Conservation (phyloP, 768 basidiomycete genomes). For the Rhizopogon rudus region DNA sequence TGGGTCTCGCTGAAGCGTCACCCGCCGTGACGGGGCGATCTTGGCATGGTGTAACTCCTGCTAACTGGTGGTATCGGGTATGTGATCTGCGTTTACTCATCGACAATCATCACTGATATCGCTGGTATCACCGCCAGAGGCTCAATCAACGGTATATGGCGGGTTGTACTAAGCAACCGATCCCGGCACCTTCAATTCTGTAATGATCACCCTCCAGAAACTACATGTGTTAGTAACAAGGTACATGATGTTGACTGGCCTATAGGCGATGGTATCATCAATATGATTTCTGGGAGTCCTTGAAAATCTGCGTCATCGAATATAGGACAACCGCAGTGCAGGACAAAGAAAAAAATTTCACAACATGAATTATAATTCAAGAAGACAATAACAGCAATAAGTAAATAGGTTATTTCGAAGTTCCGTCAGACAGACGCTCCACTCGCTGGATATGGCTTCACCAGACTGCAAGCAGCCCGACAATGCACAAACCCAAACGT, state of each 20-base stretch:
- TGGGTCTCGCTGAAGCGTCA: too few relatives aligned
- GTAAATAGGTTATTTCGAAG: not conserved
- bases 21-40: not conserved
- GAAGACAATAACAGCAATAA: too few relatives aligned
- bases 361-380: too few relatives aligned
- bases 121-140: not conserved
- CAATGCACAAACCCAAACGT: constrained; percentile 47
- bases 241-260: constrained; percentile 4
- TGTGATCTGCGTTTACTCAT: not conserved
- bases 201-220: not conserved
- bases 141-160: constrained; percentile 1
- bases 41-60: not conserved
- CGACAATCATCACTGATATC: not conserved
- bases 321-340: too few relatives aligned
- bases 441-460: constrained; percentile 39
- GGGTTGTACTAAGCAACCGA: not conserved
- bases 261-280: constrained; percentile 1
- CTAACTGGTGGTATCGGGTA: constrained; percentile 4
- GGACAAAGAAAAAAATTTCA: too few relatives aligned
- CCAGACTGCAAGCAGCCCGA: constrained; percentile 23
- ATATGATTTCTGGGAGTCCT: too few relatives aligned
- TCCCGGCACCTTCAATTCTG: not conserved
- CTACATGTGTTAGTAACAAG: constrained; percentile 6
- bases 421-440: constrained; percentile 60
- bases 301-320: too few relatives aligned